A percentile compares a stretch with the other conserved stretches of the same genome.
Conservation (phyloP, 2,329 filamentous ascomycete species). For the Neodidymelliopsis sp. region DNA sequence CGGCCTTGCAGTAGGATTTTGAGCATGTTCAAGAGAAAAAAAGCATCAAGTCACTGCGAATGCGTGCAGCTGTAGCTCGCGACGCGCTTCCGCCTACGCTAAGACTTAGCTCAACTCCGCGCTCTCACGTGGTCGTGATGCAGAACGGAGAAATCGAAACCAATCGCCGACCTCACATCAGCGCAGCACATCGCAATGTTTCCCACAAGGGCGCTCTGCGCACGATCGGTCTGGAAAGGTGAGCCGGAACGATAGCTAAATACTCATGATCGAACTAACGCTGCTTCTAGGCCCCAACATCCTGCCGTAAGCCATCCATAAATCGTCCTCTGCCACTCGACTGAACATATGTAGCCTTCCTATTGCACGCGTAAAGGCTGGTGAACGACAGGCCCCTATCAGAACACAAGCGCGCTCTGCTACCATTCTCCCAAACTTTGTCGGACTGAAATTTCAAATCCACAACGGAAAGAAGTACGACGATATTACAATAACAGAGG, state of each 20-base stretch:
- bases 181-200: constrained; percentile 63
- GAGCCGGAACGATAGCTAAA: constrained; percentile 27
- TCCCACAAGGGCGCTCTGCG: constrained; percentile 67
- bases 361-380: constrained; percentile 67
- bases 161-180: constrained; percentile 39
- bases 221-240: constrained; percentile 92
- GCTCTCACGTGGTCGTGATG: constrained; percentile 38
- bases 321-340: constrained; percentile 10
- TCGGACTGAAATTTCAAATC: constrained; percentile 86
- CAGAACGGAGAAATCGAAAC: constrained; percentile 27
- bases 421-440: constrained; percentile 91
- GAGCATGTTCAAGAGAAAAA: no score
- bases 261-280: constrained; percentile 1
- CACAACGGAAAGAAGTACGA: constrained; percentile 91
- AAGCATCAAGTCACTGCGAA: neutral
- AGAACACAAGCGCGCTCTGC: constrained; percentile 86
- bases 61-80: constrained; percentile 16
- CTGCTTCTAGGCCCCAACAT: constrained; percentile 68
- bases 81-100: constrained; percentile 43
- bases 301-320: constrained; percentile 65
- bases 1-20: neutral
- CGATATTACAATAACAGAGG: constrained; percentile 84
- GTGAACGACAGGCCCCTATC: constrained; percentile 74
- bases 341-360: constrained; percentile 60
- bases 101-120: constrained; percentile 31